phyloP scores from a whole-genome alignment of 805 yeast genomes.

The Schwanniomyces sp. region DNA sequence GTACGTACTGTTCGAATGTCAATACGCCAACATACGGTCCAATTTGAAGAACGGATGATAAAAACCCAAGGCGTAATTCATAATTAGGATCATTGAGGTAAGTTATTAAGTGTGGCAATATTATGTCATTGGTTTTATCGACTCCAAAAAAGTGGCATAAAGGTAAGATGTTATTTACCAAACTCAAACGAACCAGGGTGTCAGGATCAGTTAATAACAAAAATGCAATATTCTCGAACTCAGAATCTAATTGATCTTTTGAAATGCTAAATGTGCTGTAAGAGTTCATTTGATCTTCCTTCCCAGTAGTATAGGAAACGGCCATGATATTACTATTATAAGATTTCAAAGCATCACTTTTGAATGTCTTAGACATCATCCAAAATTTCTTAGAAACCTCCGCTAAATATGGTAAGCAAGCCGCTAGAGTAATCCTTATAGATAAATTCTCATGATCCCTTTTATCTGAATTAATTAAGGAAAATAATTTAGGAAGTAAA shows the following conservation, averaged over 20 bases:
- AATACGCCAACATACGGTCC: conserved; percentile 80
- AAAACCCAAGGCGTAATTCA: conserved; percentile 66
- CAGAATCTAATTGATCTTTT: conserved; percentile 45
- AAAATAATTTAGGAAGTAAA: conserved; percentile 63
- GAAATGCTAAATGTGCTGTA: conserved; percentile 21
- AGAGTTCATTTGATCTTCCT: conserved; percentile 19
- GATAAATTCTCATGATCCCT: conserved; percentile 15
- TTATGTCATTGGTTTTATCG: conserved; percentile 83
- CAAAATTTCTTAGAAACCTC: conserved; percentile 60
- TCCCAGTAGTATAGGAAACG: conserved; percentile 15
- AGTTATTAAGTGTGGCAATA: conserved; percentile 87
- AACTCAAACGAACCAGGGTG: conserved; percentile 63
- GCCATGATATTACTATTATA: conserved; percentile 7
- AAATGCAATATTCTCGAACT: conserved; percentile 66
- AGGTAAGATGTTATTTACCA: conserved; percentile 70
- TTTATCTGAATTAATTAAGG: conserved; percentile 12
- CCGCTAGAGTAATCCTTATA: conserved; percentile 66
- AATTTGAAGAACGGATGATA: conserved; percentile 68
- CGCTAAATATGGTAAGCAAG: conserved; percentile 72
- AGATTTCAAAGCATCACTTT: conserved; percentile 14
- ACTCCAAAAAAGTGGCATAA: conserved; percentile 81
- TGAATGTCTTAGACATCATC: conserved; percentile 56
- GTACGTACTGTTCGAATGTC: conserved; percentile 80
- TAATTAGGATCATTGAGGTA: conserved; percentile 80
- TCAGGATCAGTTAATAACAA: conserved; percentile 68